These are phyloP conservation scores for Hemileia vastatrix DNA, from an alignment of 1,284 basidiomycete species.

Conservation along the genomic window DNA sequence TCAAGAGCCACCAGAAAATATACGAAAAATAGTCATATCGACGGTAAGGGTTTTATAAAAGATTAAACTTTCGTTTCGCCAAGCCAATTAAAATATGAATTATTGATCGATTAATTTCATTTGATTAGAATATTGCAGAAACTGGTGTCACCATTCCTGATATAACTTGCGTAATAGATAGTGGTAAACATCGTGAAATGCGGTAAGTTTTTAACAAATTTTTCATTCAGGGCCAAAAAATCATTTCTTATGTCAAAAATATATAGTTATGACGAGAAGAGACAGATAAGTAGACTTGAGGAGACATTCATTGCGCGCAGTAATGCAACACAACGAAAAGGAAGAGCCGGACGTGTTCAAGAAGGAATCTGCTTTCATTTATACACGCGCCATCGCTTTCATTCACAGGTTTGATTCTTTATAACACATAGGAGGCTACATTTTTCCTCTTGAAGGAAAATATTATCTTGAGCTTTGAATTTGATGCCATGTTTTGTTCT, in stretches of 20 bases:
- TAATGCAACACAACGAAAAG: conserved; percentile 85
- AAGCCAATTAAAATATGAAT: background rate
- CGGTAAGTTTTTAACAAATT: conserved; percentile 48
- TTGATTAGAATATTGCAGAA: conserved; percentile 58
- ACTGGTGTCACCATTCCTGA: conserved; percentile 98
- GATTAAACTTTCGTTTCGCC: no score
- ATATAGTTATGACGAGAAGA: conserved; percentile 85
- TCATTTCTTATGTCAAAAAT: conserved; percentile 12
- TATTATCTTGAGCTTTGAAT: conserved; percentile 10
- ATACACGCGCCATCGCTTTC: conserved; percentile 80
- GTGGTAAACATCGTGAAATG: conserved; percentile 83
- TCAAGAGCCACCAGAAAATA: conserved; percentile 39
- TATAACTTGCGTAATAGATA: conserved; percentile 93
- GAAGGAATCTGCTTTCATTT: conserved; percentile 52
- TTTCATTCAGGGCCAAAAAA: background rate
- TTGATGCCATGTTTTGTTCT: background rate
- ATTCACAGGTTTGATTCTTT: conserved; percentile 49
- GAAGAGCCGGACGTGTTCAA: conserved; percentile 47
- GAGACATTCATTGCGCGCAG: conserved; percentile 88
- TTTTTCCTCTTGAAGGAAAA: no score
- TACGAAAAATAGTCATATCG: conserved; percentile 48
- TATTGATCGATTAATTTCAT: background rate
- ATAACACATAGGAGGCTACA: conserved; percentile 51
- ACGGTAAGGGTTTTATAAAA: no score
- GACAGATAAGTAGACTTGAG: conserved; percentile 82